Evolutionary conservation across 1,284 basidiomycete species (phyloP).

Genomic region (Ustilago sp.): DNA sequence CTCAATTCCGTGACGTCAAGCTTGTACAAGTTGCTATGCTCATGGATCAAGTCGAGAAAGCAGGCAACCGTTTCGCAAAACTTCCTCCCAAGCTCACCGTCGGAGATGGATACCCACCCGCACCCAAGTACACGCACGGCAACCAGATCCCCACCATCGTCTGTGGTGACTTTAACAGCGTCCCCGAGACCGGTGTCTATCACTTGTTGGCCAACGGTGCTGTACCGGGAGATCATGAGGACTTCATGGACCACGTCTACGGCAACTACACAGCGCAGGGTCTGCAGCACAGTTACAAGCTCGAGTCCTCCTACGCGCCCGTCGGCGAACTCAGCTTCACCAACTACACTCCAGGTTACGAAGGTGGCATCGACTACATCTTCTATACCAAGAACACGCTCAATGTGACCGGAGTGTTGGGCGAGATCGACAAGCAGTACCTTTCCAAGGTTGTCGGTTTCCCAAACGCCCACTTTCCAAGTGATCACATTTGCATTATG

Average conservation of each 20-base stretch:
- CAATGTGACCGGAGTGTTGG: constrained; percentile 85
- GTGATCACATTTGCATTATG: constrained; percentile 68
- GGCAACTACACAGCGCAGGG: constrained; percentile 94
- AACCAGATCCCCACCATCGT: constrained; percentile 90
- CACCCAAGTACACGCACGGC: constrained; percentile 81
- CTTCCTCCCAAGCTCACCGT: constrained; percentile 78
- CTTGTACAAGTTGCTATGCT: constrained; percentile 93
- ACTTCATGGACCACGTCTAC: constrained; percentile 92
- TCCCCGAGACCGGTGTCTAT: constrained; percentile 88
- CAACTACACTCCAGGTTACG: constrained; percentile 82
- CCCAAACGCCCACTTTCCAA: constrained; percentile 93
- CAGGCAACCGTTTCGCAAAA: constrained; percentile 84
- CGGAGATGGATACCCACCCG: constrained; percentile 67
- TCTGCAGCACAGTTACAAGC: constrained; percentile 80
- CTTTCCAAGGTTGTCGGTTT: constrained; percentile 93
- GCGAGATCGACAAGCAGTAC: constrained; percentile 87
- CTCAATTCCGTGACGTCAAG: constrained; percentile 93
- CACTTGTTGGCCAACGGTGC: constrained; percentile 84
- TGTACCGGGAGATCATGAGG: constrained; percentile 79
- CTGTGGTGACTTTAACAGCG: constrained; percentile 95
- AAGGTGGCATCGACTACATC: constrained; percentile 85
- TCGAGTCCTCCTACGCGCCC: constrained; percentile 82
- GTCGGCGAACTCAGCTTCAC: constrained; percentile 78
- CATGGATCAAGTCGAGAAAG: constrained; percentile 92
- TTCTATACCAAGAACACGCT: constrained; percentile 87